Evolutionary conservation across 1,139 yeast genomes (phyloP).

Genomic region (Nakaseomyces kungkrabaensis): DNA sequence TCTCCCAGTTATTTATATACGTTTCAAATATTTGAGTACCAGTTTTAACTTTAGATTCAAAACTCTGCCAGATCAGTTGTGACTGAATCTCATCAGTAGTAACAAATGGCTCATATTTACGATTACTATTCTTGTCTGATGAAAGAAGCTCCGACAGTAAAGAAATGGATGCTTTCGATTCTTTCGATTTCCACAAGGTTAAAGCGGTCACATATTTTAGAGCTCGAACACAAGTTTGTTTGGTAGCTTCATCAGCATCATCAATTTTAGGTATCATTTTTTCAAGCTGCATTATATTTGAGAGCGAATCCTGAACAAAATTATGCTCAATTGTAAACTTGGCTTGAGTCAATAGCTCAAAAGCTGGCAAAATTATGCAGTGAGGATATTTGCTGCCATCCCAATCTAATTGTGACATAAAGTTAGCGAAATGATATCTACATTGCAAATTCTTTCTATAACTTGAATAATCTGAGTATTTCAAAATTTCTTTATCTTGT

Average conservation of each 20-base stretch:
- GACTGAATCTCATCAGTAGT: slow-evolving; percentile 34
- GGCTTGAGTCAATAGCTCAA: slow-evolving; percentile 10
- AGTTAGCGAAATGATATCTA: slow-evolving; percentile 11
- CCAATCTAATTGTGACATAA: slow-evolving; percentile 4
- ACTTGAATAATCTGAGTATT: slow-evolving; percentile 9
- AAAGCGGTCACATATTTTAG: slow-evolving; percentile 11
- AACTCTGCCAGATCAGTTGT: slow-evolving; percentile 59
- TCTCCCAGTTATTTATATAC: slow-evolving; percentile 41
- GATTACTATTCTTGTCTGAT: not conserved
- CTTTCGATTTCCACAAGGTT: slow-evolving; percentile 18
- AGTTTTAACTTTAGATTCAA: slow-evolving; percentile 58
- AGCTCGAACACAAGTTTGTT: not conserved
- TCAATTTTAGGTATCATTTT: not conserved
- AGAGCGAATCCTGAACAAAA: not conserved
- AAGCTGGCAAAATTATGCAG: not conserved
- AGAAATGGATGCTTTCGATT: slow-evolving; percentile 14
- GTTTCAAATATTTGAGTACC: slow-evolving; percentile 47
- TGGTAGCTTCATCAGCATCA: not conserved
- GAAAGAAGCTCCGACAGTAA: not conserved
- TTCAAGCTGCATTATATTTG: not conserved
- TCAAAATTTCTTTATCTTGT: slow-evolving; percentile 7
- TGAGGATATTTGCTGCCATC: not conserved
- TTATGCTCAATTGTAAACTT: slow-evolving; percentile 10
- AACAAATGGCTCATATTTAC: not conserved
- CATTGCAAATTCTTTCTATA: slow-evolving; percentile 13